Percentiles rank a stretch among this genome's conserved stretches.
These are phyloP conservation scores for Vaccinium macrocarpon DNA, from an alignment of 148 eudicot genomes.

Conservation along the genomic window DNA sequence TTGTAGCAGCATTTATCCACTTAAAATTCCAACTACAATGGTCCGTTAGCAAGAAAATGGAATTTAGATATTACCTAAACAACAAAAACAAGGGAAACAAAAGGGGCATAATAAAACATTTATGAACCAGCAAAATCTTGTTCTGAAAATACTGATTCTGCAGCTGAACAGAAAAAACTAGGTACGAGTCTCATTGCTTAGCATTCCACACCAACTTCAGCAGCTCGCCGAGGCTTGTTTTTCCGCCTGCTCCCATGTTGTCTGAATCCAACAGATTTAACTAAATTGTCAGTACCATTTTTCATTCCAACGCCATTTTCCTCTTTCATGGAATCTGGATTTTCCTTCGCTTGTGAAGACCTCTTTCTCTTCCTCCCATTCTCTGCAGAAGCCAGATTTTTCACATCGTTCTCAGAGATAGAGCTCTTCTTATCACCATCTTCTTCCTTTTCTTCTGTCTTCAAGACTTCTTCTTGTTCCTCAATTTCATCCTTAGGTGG, in stretches of 20 bases:
- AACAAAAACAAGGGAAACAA: background rate
- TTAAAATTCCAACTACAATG: background rate
- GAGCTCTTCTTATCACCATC: conserved; percentile 31
- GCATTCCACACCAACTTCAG: conserved; percentile 84
- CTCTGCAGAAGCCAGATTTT: conserved; percentile 31
- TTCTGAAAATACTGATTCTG: conserved; percentile 11
- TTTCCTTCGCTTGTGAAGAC: conserved; percentile 33
- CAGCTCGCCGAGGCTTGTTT: conserved; percentile 78
- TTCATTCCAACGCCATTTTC: conserved; percentile 40
- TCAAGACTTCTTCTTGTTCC: conserved; percentile 30
- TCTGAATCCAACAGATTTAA: conserved; percentile 60
- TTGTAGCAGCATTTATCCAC: conserved; percentile 10
- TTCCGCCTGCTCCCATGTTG: conserved; percentile 69
- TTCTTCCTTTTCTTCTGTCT: conserved; percentile 28
- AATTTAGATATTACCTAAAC: background rate
- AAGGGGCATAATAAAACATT: background rate
- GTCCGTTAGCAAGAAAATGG: background rate
- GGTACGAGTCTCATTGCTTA: background rate
- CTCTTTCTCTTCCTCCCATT: conserved; percentile 62
- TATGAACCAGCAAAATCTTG: background rate
- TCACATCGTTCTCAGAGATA: conserved; percentile 24
- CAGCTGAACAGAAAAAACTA: background rate
- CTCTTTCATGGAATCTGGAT: conserved; percentile 30
- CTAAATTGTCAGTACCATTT: conserved; percentile 22
- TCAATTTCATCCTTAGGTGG: conserved; percentile 37